Percentiles rank a stretch among this genome's conserved stretches.
Conservation (phyloP, 768 basidiomycete genomes). For the Ramaria rubella region DNA sequence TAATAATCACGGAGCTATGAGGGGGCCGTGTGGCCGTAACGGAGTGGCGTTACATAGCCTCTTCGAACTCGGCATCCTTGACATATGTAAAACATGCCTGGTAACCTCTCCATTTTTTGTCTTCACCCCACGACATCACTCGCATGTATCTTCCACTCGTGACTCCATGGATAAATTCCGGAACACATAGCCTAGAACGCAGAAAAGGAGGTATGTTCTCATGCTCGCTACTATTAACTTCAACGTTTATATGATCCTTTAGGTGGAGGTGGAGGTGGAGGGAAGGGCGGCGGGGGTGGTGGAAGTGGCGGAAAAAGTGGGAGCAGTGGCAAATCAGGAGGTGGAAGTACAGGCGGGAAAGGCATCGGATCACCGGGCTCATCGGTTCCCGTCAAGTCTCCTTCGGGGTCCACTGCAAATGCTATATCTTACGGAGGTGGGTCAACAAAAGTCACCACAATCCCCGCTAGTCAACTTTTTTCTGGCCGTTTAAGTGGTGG, state of each 20-base stretch:
- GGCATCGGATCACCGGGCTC: constrained; percentile 5
- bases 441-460: constrained; percentile 26
- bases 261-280: constrained; percentile 9
- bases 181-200: background rate
- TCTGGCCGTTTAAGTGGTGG: constrained; percentile 44
- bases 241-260: background rate
- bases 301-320: constrained; percentile 3
- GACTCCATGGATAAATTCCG: background rate
- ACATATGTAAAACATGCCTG: no score
- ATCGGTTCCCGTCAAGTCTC: background rate
- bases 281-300: constrained; percentile 14
- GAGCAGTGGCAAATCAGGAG: background rate
- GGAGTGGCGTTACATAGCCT: no score
- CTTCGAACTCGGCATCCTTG: no score
- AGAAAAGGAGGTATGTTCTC: constrained; percentile 7
- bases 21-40: no score
- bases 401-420: background rate
- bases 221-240: background rate
- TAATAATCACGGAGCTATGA: no score
- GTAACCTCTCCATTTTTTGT: no score
- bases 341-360: constrained; percentile 20
- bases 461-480: constrained; percentile 37
- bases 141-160: background rate
- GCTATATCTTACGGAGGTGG: constrained; percentile 27
- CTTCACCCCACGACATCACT: background rate